Conservation (phyloP, 495 filamentous ascomycete species). For the Penicillium lividum region DNA sequence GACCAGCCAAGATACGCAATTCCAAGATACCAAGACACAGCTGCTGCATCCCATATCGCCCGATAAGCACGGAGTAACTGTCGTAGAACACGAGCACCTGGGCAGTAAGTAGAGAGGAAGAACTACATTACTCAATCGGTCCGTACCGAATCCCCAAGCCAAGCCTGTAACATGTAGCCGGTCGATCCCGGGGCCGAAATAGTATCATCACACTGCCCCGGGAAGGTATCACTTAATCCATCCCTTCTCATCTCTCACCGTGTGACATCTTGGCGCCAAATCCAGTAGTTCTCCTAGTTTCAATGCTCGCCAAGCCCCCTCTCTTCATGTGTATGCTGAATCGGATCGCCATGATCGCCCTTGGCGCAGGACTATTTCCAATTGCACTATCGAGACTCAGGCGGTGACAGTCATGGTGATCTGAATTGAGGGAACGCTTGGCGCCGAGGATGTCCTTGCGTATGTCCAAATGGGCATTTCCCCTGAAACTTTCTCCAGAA, state of each 20-base stretch:
- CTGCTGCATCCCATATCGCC: not conserved
- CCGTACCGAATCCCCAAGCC: conserved; percentile 21
- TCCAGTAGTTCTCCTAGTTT: conserved; percentile 15
- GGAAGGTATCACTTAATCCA: conserved; percentile 8
- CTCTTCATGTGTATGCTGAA: conserved; percentile 13
- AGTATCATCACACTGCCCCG: conserved; percentile 16
- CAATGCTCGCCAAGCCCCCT: conserved; percentile 19
- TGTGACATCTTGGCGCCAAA: conserved; percentile 25
- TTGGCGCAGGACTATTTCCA: conserved; percentile 25
- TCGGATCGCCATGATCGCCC: conserved; percentile 33
- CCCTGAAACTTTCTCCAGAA: conserved; percentile 1
- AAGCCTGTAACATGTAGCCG: conserved; percentile 13
- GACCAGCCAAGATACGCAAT: not conserved
- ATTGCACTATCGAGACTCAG: conserved; percentile 12
- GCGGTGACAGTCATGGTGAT: not conserved
- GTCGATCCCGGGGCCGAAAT: conserved; percentile 22
- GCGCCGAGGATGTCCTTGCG: conserved; percentile 5
- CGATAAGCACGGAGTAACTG: not conserved
- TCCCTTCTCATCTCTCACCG: not conserved
- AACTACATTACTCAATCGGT: conserved; percentile 15
- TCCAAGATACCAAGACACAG: not conserved
- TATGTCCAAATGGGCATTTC: not conserved
- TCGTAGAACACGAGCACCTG: not conserved
- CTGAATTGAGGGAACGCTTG: not conserved
- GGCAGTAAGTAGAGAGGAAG: not conserved